A percentile compares a stretch with the other conserved stretches of the same genome.
phyloP scores from a whole-genome alignment of 768 basidiomycete genomes.

The Tricholoma flavovirens region DNA sequence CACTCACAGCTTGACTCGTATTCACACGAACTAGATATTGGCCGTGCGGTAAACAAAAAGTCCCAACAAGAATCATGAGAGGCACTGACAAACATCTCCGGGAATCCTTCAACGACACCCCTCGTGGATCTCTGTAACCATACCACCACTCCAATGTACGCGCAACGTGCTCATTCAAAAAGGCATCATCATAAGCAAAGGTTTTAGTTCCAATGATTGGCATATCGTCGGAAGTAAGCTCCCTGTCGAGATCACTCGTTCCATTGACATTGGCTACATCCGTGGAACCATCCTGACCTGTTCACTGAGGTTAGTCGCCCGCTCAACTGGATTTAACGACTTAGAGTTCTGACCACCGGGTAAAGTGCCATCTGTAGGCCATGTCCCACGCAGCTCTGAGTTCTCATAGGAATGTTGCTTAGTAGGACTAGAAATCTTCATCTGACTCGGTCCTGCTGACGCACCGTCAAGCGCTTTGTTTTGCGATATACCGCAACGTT shows the following conservation, averaged over 20 bases:
- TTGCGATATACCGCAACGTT: constrained; percentile 1
- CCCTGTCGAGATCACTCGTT: constrained; percentile 3
- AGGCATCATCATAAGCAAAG: constrained; percentile 47
- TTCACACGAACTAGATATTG: constrained; percentile 54
- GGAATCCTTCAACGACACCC: constrained; percentile 57
- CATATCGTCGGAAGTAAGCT: constrained; percentile 14
- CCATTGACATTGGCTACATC: neutral
- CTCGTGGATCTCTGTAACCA: constrained; percentile 60
- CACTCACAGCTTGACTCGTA: constrained; percentile 77
- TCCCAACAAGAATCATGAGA: constrained; percentile 17
- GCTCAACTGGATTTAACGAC: neutral
- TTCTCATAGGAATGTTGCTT: neutral
- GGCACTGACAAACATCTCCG: constrained; percentile 60
- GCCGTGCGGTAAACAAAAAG: neutral
- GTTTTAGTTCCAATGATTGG: constrained; percentile 60
- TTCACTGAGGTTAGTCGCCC: neutral
- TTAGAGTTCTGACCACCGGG: neutral
- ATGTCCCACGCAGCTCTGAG: neutral
- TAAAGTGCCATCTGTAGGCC: neutral
- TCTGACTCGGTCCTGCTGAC: neutral
- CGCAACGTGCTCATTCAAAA: constrained; percentile 49
- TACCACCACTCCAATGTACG: constrained; percentile 71
- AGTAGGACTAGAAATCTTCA: neutral
- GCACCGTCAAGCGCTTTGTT: constrained; percentile 1
- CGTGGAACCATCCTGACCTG: neutral